Percentiles rank a stretch among this genome's conserved stretches.
Evolutionary conservation across 345 rosid genomes (phyloP).

Genomic region (Ricinus communis): DNA sequence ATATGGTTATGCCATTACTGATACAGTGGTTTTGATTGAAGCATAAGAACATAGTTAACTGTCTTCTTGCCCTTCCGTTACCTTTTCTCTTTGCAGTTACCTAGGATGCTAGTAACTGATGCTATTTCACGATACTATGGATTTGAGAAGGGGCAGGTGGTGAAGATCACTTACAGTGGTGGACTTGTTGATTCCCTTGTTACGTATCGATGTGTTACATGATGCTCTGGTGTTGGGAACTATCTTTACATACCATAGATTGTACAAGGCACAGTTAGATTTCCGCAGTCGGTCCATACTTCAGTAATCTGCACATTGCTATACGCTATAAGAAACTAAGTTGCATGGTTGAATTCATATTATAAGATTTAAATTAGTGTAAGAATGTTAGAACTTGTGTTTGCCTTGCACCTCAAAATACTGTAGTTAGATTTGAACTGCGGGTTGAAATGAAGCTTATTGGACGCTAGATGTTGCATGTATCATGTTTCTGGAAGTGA

Average conservation of each 20-base stretch:
- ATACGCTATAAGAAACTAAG: background rate
- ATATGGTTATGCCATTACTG: background rate
- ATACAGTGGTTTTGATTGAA: background rate
- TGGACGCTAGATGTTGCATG: too few relatives aligned
- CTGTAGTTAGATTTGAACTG: too few relatives aligned
- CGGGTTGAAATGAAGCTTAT: too few relatives aligned
- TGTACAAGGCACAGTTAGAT: background rate
- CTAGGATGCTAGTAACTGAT: constrained; percentile 52
- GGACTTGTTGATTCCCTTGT: constrained; percentile 43
- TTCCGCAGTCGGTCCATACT: background rate
- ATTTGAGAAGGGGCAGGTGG: constrained; percentile 68
- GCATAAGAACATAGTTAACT: background rate
- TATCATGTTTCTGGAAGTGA: too few relatives aligned
- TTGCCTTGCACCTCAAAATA: too few relatives aligned
- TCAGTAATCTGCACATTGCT: background rate
- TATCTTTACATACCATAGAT: background rate
- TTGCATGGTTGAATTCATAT: background rate
- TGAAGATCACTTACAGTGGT: constrained; percentile 50
- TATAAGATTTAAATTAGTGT: too few relatives aligned
- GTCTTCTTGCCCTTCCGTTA: background rate
- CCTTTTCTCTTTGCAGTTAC: constrained; percentile 45
- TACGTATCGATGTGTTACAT: constrained; percentile 51
- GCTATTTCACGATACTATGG: constrained; percentile 62
- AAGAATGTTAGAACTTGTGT: too few relatives aligned
- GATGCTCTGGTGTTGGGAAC: background rate